These are phyloP conservation scores for Saccharomycopsis sp. DNA, from an alignment of 805 yeast species.

Conservation along the genomic window DNA sequence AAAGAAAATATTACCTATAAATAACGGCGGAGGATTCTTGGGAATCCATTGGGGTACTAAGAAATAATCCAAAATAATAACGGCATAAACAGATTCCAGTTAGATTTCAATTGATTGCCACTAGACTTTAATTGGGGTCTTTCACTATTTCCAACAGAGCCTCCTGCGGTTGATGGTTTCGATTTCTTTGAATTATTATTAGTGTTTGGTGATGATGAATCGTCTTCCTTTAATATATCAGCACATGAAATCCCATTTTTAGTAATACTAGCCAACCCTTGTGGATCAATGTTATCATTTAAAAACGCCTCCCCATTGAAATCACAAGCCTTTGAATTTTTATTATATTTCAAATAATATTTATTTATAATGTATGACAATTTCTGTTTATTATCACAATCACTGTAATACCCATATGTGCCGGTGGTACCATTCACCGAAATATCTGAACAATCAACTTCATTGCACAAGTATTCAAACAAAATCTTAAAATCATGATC, in stretches of 20 bases:
- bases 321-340: slow-evolving; percentile 10
- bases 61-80: not conserved
- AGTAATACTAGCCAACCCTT: slow-evolving; percentile 10
- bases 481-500: slow-evolving; percentile 51
- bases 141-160: too few relatives aligned
- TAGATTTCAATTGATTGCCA: too few relatives aligned
- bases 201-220: not conserved
- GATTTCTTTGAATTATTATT: too few relatives aligned
- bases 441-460: slow-evolving; percentile 55
- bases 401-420: slow-evolving; percentile 63
- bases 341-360: slow-evolving; percentile 31
- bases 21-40: slow-evolving; percentile 6
- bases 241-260: slow-evolving; percentile 14
- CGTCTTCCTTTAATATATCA: slow-evolving; percentile 4
- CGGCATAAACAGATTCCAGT: not conserved
- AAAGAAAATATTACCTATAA: not conserved
- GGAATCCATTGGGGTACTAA: slow-evolving; percentile 20
- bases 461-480: slow-evolving; percentile 51
- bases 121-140: too few relatives aligned
- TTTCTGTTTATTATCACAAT: slow-evolving; percentile 65
- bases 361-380: slow-evolving; percentile 59
- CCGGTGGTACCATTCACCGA: slow-evolving; percentile 57
- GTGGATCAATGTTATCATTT: slow-evolving; percentile 6
- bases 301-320: slow-evolving; percentile 16
- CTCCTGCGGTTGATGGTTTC: too few relatives aligned